Evolutionary conservation across 805 yeast species (phyloP), one percentile per base, ranked within the genome.

Genomic region (Suhomyces tanzawaensis): DNA sequence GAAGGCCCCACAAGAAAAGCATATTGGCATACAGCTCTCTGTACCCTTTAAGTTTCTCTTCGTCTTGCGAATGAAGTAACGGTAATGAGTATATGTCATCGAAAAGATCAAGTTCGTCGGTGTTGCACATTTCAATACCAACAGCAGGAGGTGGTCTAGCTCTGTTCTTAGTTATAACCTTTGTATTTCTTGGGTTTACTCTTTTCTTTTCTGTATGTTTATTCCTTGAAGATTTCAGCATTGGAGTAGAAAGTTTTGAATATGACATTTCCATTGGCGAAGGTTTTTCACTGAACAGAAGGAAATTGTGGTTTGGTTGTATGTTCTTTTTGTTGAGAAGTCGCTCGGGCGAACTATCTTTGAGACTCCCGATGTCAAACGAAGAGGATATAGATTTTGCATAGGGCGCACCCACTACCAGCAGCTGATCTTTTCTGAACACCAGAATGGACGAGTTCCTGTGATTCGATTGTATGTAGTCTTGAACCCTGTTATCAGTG

Each of bases 1-100:
- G 85, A 14, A 89, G 67, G 0, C 93, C 95, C 97, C 97, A 91
- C 23, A 74, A 60, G 51, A 76, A 85, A 11, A 90, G 65, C 53
- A 90, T 71, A 14, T 82, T 76, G 0, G 96, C 89, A 57, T 91
- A 90, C 47, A 81, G 82, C 15, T 74, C 71, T 27, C 96, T 58
- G 53, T 77, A 75, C 39, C 51, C 34, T 29, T 53, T 57, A 31
- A 76, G 58, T 33, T 66, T 66, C 2, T 54, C 53, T 7, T 49
- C 50, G 31, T 70, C 67, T 7, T 65, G 58, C 3, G 68, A 53
- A 28, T 65, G 66, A 34, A 77, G 59, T 32, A 79, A 52, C 3
- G 69, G 55, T 32, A 57, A 50, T 2, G 71, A 54, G 41, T 66
- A 69, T 0, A 68, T 54, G 40, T 71, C 69, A 38, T 72, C 74